These are phyloP conservation scores for Pythium aquatile DNA, from an alignment of 352 stramenopile species.

Conservation along the genomic window DNA sequence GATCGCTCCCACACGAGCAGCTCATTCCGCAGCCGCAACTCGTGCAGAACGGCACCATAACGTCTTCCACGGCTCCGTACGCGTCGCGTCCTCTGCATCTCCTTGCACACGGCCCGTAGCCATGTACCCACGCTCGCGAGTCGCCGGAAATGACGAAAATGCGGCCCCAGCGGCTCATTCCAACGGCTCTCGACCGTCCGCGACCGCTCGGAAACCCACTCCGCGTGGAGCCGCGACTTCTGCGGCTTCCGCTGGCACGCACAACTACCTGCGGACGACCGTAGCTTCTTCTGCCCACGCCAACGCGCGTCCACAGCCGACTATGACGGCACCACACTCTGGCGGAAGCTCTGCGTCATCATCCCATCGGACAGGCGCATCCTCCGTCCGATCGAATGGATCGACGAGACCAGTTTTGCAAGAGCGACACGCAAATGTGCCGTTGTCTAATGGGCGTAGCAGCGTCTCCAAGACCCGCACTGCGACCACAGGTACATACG, in stretches of 20 bases:
- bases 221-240: not conserved
- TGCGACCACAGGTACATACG: not conserved
- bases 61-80: not conserved
- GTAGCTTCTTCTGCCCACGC: not conserved
- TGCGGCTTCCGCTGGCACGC: constrained; percentile 1
- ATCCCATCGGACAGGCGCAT: not conserved
- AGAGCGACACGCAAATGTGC: constrained; percentile 20
- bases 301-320: constrained; percentile 2
- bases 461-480: constrained; percentile 11
- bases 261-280: constrained; percentile 4
- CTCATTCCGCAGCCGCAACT: not conserved
- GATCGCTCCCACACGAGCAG: not conserved
- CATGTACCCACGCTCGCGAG: constrained; percentile 19
- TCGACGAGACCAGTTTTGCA: constrained; percentile 13
- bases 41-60: not conserved
- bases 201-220: constrained; percentile 12
- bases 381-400: not conserved
- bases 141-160: constrained; percentile 27
- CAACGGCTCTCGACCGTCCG: not conserved
- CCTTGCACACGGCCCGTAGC: not conserved
- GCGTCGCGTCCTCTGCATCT: not conserved
- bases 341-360: constrained; percentile 2
- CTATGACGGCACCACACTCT: not conserved
- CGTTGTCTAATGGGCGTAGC: not conserved
- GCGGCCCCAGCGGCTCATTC: constrained; percentile 10